Evolutionary conservation across 352 stramenopile species (phyloP).

Genomic region (Pythium pyrilobum): DNA sequence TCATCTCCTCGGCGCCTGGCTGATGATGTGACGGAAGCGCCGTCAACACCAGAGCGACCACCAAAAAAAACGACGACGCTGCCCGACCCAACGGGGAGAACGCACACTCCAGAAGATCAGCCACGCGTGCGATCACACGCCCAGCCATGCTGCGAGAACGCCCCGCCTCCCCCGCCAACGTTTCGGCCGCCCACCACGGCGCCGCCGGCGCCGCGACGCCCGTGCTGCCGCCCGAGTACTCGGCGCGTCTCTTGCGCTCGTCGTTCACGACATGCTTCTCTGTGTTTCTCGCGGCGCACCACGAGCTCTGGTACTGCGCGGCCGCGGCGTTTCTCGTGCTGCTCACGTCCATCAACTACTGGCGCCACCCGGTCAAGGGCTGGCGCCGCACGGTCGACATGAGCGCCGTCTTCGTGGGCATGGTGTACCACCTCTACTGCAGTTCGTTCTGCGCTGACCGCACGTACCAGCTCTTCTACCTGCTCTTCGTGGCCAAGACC

Average conservation of each 20-base stretch:
- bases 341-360: constrained; percentile 85
- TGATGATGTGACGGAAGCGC: background rate
- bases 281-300: constrained; percentile 36
- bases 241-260: constrained; percentile 61
- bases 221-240: constrained; percentile 66
- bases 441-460: constrained; percentile 42
- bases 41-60: constrained; percentile 2
- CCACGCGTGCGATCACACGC: too few relatives aligned
- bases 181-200: background rate
- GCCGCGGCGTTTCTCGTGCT: constrained; percentile 60
- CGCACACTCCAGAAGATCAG: too few relatives aligned
- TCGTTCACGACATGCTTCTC: constrained; percentile 69
- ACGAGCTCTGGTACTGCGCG: constrained; percentile 64
- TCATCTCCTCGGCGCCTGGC: background rate
- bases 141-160: too few relatives aligned
- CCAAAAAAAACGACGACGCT: background rate
- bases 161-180: too few relatives aligned
- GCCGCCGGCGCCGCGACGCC: constrained; percentile 4
- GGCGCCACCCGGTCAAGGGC: constrained; percentile 61
- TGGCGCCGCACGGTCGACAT: constrained; percentile 75
- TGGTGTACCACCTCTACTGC: constrained; percentile 66
- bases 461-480: constrained; percentile 54
- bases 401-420: constrained; percentile 46
- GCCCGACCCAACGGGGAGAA: too few relatives aligned
- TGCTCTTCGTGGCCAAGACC: constrained; percentile 59